phyloP scores from a whole-genome alignment of 805 yeast genomes.

The Zygoascus biomembranicola region DNA sequence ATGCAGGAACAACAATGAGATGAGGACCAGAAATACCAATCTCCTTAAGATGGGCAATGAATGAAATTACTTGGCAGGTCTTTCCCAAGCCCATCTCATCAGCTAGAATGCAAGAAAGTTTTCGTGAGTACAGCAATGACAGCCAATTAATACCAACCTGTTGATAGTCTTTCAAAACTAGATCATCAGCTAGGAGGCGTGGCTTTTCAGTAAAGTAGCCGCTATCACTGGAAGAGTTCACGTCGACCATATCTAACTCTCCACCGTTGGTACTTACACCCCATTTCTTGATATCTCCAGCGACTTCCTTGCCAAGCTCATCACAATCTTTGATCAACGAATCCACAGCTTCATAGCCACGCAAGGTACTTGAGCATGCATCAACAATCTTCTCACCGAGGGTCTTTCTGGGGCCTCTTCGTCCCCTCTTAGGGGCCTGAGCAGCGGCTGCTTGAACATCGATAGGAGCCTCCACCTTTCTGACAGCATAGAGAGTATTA shows the following conservation, averaged over 20 bases:
- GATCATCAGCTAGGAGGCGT: slow-evolving; percentile 47
- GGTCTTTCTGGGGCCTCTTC: slow-evolving; percentile 39
- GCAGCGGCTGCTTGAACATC: slow-evolving; percentile 37
- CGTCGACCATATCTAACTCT: slow-evolving; percentile 58
- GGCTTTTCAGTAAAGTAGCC: slow-evolving; percentile 62
- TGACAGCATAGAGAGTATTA: slow-evolving; percentile 46
- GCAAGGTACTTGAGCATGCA: slow-evolving; percentile 57
- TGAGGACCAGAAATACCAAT: slow-evolving; percentile 70
- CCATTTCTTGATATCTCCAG: slow-evolving; percentile 73
- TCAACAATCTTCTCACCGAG: slow-evolving; percentile 71
- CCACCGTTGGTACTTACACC: slow-evolving; percentile 76
- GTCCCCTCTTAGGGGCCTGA: slow-evolving; percentile 17
- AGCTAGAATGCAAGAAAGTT: slow-evolving; percentile 86
- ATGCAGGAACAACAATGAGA: slow-evolving; percentile 89
- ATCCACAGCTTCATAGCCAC: slow-evolving; percentile 92
- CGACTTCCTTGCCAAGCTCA: slow-evolving; percentile 61
- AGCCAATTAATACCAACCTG: slow-evolving; percentile 98
- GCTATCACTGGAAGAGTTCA: slow-evolving; percentile 28
- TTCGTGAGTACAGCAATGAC: slow-evolving; percentile 62
- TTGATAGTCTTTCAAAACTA: slow-evolving; percentile 79
- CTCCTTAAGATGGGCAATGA: slow-evolving; percentile 76
- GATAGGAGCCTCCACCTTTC: slow-evolving; percentile 32
- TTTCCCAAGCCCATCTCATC: slow-evolving; percentile 98
- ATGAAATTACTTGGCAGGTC: slow-evolving; percentile 92
- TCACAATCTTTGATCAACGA: slow-evolving; percentile 82